Base-by-base conservation (phyloP, 2,329 filamentous ascomycete species). In the Penicillium freii region DNA sequence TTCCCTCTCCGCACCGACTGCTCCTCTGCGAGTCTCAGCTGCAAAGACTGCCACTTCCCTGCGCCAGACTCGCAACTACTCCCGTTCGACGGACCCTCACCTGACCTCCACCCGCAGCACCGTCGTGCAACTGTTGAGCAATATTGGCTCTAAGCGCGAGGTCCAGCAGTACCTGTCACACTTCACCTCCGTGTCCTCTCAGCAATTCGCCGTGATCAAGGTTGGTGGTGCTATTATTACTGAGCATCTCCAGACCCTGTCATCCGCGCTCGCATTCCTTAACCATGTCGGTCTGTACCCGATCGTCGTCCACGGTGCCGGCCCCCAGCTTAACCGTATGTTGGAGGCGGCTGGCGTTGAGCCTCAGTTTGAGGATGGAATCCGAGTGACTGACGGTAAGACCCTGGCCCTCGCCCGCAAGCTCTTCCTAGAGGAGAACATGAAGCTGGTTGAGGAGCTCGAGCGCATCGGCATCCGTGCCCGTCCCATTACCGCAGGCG, bases 161-260 rank as follows among this genome's bases (percentile, higher is more conserved):
- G 91, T 95, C 62, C 91, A 97, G 81, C 93, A 97, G 77, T 97
- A 97, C 77, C 87, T 97, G 58, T 94, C 92, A 65, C 92, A 97
- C 75, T 99, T 99, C 82, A 94, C 89, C 66, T 96, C 92, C 34
- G 92, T 97, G 61, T 94, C 92, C 44, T 96, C 92, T 36, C 92
- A 97, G 80, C 92, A 96, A 73, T 99, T 97, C 75, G 93, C 92
- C 65, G 93, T 99, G 48, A 96, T 99, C 78, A 99, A 99, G 81
- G 93, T 97, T 55, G 94, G 93, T 61, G 94, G 93, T 61, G 94
- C 93, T 62, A 97, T 97, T 70, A 84, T 99, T 69, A 96, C 91
- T 59, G 92, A 97, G 73, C 89, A 97, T 76, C 83, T 97, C 55
- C 90, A 96, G 74, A 92, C 92, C 69, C 85, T 99, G 55, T 96